Percentiles rank a stretch among this genome's conserved stretches.
Conservation (phyloP, 1,284 basidiomycete species). For the Puccinia hordei region DNA sequence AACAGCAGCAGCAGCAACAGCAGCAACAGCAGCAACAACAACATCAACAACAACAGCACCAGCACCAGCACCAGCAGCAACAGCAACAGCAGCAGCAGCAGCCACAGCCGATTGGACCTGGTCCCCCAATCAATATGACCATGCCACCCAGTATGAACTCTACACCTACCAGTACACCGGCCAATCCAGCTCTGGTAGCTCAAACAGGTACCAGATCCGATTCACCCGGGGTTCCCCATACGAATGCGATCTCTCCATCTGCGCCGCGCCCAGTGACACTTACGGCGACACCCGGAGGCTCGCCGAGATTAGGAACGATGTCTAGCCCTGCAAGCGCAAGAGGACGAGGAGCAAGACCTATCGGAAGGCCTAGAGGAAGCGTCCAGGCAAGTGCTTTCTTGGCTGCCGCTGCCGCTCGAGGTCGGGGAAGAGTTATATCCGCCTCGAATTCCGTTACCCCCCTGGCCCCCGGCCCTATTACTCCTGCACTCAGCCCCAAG, state of each 20-base stretch:
- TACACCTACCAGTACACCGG: neutral
- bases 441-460: conserved; percentile 10
- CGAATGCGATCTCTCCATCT: neutral
- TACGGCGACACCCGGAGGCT: conserved; percentile 20
- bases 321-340: conserved; percentile 39
- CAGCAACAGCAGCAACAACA: neutral
- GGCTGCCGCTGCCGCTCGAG: conserved; percentile 49
- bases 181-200: conserved; percentile 14
- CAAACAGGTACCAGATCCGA: neutral
- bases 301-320: conserved; percentile 8
- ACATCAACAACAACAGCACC: conserved; percentile 1
- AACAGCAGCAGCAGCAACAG: conserved; percentile 3
- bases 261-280: conserved; percentile 9
- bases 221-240: neutral
- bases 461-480: neutral
- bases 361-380: conserved; percentile 31
- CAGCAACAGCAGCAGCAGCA: neutral
- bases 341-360: conserved; percentile 37
- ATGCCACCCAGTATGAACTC: conserved; percentile 1
- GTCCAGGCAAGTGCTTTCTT: conserved; percentile 48
- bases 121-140: conserved; percentile 14
- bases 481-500: neutral
- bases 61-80: neutral
- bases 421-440: conserved; percentile 45
- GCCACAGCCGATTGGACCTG: neutral